Base-by-base conservation (phyloP, 495 filamentous ascomycete genomes). In the Aspergillus ostianus region DNA sequence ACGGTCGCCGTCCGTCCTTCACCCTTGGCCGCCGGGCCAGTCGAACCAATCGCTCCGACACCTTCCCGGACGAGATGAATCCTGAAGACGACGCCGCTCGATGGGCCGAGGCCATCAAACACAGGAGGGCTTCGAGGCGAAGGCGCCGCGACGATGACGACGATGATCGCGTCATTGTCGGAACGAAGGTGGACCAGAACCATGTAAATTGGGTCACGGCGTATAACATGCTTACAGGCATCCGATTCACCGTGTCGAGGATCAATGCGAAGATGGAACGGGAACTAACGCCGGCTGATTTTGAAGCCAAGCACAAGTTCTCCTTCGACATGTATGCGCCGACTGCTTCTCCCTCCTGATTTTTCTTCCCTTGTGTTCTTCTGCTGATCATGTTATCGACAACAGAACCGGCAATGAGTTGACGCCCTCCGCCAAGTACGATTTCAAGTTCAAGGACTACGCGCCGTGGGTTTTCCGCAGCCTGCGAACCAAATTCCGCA, bases 371-470 rank as follows among this genome's bases (percentile, higher is more conserved):
- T 9, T 27, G 32, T 29, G 47, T 18, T 46, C 26, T 47, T 59
- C 50, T 23, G 51, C 69, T 72, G 48, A 70, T 36, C 27, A 6
- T 56, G 30, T 52, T 63, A 70, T 27, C 67, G 56, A 18, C 26
- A 41, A 61, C 65, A 92, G 90, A 66, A 96, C 93, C 60, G 94
- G 94, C 55, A 97, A 97, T 73, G 94, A 99, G 75, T 79, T 99
- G 68, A 96, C 95, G 18, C 94, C 94, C 20, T 97, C 93, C 56
- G 93, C 95, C 63, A 98, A 98, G 77, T 99, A 99, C 80, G 94
- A 99, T 76, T 99, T 98, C 85, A 99, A 99, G 72, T 99, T 99
- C 79, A 99, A 99, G 74, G 94, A 99, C 74, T 99, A 99, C 73
- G 94, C 94, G 18, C 94, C 94, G 30, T 98, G 93, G 93, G 94